Percentiles rank a stretch among this genome's conserved stretches.
These are phyloP conservation scores for Acanthamoeba divionensis DNA, from an alignment of 208 protist genomes.

Conservation along the genomic window DNA sequence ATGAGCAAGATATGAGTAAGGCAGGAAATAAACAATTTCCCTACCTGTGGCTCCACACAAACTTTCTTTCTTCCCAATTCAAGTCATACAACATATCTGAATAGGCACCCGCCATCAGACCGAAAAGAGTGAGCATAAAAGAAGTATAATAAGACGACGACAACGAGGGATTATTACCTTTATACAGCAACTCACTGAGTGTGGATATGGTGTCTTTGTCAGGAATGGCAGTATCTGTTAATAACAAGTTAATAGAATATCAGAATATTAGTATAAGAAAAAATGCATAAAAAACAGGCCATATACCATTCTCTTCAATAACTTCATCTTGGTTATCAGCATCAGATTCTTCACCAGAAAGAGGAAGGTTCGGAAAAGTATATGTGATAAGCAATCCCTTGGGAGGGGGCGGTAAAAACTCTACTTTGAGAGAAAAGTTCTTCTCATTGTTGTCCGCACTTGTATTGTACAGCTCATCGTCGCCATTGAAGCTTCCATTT, in stretches of 20 bases:
- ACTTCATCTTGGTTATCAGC: too few relatives aligned
- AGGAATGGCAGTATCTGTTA: background rate
- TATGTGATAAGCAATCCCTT: too few relatives aligned
- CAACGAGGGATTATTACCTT: background rate
- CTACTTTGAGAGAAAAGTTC: too few relatives aligned
- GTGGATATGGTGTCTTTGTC: background rate
- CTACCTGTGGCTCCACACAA: background rate
- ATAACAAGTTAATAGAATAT: background rate
- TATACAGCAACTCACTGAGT: background rate
- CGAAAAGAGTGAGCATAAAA: background rate
- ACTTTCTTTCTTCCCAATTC: background rate
- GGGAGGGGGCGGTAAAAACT: too few relatives aligned
- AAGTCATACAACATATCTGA: background rate
- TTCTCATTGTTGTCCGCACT: too few relatives aligned
- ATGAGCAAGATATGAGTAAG: too few relatives aligned
- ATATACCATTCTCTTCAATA: too few relatives aligned
- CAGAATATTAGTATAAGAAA: background rate
- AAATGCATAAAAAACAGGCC: background rate
- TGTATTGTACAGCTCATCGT: too few relatives aligned
- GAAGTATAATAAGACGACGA: background rate
- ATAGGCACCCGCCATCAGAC: background rate
- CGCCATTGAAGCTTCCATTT: too few relatives aligned
- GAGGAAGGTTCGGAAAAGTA: too few relatives aligned
- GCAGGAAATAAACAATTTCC: too few relatives aligned
- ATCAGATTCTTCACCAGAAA: too few relatives aligned